Evolutionary conservation across 306 rosid genomes (phyloP).

Genomic region (Vicia sativa): DNA sequence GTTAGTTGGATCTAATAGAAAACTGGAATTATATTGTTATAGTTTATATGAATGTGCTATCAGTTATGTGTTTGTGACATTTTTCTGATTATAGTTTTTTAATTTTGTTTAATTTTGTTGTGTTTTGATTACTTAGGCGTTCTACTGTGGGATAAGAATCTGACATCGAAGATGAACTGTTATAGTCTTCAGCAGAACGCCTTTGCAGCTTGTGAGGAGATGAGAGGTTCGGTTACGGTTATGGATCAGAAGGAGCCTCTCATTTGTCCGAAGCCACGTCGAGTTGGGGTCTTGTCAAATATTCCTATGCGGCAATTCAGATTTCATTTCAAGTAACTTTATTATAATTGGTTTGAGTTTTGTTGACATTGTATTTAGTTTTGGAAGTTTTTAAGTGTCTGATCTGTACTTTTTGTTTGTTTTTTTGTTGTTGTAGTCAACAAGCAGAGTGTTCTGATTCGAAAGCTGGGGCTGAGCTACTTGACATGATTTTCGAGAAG

Average conservation of each 20-base stretch:
- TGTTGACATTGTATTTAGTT: constrained; percentile 23
- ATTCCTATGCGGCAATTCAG: constrained; percentile 52
- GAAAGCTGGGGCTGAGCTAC: constrained; percentile 81
- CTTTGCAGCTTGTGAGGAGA: constrained; percentile 65
- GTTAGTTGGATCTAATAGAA: constrained; percentile 22
- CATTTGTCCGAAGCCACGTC: constrained; percentile 83
- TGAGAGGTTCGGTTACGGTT: constrained; percentile 47
- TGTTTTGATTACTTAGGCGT: constrained; percentile 52
- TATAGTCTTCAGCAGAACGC: constrained; percentile 80
- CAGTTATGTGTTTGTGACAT: not conserved
- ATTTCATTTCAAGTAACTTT: constrained; percentile 62
- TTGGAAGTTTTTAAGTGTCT: constrained; percentile 6
- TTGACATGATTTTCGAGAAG: constrained; percentile 75
- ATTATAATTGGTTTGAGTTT: not conserved
- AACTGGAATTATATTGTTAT: not conserved
- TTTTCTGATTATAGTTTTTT: too few relatives aligned
- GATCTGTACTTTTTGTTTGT: constrained; percentile 25
- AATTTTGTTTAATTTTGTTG: constrained; percentile 18
- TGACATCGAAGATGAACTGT: constrained; percentile 62
- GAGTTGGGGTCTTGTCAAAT: constrained; percentile 64
- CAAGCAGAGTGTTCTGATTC: constrained; percentile 61
- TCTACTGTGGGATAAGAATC: constrained; percentile 51
- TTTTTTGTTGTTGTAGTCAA: constrained; percentile 45
- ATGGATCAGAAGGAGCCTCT: constrained; percentile 63
- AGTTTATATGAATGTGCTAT: not conserved